A percentile compares a stretch with the other conserved stretches of the same genome.
Evolutionary conservation across 139 green algal species (phyloP).

Genomic region (Zygnema circumcarinatum): DNA sequence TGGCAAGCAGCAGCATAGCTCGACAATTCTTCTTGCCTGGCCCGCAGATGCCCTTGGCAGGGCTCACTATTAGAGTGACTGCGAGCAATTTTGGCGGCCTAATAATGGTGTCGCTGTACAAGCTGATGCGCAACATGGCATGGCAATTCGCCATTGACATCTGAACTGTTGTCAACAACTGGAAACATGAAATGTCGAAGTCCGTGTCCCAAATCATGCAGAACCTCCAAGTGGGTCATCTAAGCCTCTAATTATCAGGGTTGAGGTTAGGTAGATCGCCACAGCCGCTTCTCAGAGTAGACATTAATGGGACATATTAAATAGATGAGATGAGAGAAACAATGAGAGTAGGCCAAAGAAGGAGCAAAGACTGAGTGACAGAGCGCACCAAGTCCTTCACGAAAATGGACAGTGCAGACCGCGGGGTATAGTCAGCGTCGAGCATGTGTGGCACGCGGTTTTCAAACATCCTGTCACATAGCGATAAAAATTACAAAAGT

Average conservation of each 20-base stretch:
- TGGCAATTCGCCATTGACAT: no score
- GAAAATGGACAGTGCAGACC: conserved; percentile 61
- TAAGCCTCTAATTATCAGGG: no score
- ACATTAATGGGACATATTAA: background rate
- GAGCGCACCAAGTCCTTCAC: conserved; percentile 61
- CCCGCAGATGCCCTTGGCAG: background rate
- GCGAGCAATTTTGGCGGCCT: no score
- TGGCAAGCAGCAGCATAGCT: background rate
- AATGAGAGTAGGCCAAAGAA: background rate
- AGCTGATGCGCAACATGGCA: no score
- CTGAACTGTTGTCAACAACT: no score
- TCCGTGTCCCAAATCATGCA: no score
- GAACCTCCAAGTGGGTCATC: no score
- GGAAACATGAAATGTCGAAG: no score
- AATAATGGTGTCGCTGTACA: no score
- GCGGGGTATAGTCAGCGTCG: conserved; percentile 47
- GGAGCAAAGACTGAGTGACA: background rate
- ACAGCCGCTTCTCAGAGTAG: background rate
- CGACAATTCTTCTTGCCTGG: background rate
- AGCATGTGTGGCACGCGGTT: conserved; percentile 64
- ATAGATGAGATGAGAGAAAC: background rate
- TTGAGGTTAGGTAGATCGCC: no score
- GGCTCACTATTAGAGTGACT: background rate
- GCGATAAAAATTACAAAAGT: background rate
- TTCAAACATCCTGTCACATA: conserved; percentile 40